A percentile compares a stretch with the other conserved stretches of the same genome.
Conservation (phyloP, 2,329 filamentous ascomycete species). For the Thielaviopsis musarum region DNA sequence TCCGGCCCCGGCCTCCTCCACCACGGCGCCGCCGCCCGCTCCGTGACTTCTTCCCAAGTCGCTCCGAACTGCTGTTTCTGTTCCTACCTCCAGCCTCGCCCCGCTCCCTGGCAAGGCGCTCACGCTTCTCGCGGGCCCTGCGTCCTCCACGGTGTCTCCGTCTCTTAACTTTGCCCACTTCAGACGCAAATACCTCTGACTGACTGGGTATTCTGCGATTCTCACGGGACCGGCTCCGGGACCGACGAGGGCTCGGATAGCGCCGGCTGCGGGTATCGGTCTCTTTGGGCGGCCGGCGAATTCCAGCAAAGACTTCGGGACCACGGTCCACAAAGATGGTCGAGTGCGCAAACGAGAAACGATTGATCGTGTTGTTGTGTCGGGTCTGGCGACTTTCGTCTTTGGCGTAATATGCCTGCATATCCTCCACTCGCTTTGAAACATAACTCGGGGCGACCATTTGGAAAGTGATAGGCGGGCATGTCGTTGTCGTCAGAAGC, state of each 20-base stretch:
- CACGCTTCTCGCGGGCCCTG: not conserved
- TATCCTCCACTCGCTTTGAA: constrained; percentile 43
- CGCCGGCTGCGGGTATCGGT: constrained; percentile 17
- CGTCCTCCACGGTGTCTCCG: constrained; percentile 4
- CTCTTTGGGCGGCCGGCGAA: constrained; percentile 33
- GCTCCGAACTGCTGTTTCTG: not conserved
- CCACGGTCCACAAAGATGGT: constrained; percentile 55
- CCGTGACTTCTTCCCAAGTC: not conserved
- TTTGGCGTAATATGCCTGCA: constrained; percentile 30
- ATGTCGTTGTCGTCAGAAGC: constrained; percentile 21
- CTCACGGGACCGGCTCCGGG: not conserved
- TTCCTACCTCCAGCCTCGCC: not conserved
- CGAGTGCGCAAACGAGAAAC: constrained; percentile 56
- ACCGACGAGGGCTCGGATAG: not conserved
- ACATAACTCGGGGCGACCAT: constrained; percentile 50
- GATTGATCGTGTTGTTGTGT: constrained; percentile 28
- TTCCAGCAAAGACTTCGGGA: constrained; percentile 50
- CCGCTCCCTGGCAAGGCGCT: not conserved
- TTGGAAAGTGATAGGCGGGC: constrained; percentile 28
- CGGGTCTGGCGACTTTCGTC: constrained; percentile 27
- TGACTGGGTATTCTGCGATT: not conserved
- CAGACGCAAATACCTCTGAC: not conserved
- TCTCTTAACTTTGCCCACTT: not conserved
- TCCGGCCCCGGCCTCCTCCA: constrained; percentile 1
- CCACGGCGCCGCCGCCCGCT: not conserved